Conservation (phyloP, 139 green algal genomes). For the Closterium sp. region DNA sequence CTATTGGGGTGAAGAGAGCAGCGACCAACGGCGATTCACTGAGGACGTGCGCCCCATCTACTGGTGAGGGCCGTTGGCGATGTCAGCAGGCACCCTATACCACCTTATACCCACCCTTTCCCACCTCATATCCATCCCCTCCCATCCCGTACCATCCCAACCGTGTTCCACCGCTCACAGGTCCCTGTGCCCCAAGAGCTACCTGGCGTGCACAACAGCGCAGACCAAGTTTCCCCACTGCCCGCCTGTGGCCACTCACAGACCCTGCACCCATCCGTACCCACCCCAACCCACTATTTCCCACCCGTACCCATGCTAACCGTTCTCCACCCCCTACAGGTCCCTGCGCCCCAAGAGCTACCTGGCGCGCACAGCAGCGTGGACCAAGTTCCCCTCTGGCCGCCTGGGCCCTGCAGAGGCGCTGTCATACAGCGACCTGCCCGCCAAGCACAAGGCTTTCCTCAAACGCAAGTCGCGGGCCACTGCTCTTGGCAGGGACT, state of each 20-base stretch:
- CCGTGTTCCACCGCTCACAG: not conserved
- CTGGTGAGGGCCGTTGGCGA: not conserved
- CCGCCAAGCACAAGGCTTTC: constrained; percentile 9
- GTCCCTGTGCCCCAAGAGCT: constrained; percentile 71
- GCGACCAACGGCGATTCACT: not conserved
- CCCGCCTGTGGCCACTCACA: no score
- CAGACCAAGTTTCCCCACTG: constrained; percentile 72
- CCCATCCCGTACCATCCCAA: no score
- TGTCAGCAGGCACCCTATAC: not conserved
- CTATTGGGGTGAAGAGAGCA: no score
- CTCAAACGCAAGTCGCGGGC: not conserved
- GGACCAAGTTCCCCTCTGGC: constrained; percentile 67
- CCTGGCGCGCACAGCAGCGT: constrained; percentile 70
- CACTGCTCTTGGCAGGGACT: not conserved
- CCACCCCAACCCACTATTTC: not conserved
- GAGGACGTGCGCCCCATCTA: not conserved
- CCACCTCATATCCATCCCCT: no score
- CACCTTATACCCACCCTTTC: no score
- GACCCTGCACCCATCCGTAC: constrained; percentile 28
- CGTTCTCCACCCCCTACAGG: not conserved
- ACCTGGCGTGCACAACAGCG: constrained; percentile 69
- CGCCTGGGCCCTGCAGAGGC: constrained; percentile 57
- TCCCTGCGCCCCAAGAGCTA: constrained; percentile 75
- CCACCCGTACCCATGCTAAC: not conserved
- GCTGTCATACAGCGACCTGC: not conserved